Evolutionary conservation across 225 moss, liverwort and hornwort species (phyloP).

Genomic region (Antitrichia curtipendula): DNA sequence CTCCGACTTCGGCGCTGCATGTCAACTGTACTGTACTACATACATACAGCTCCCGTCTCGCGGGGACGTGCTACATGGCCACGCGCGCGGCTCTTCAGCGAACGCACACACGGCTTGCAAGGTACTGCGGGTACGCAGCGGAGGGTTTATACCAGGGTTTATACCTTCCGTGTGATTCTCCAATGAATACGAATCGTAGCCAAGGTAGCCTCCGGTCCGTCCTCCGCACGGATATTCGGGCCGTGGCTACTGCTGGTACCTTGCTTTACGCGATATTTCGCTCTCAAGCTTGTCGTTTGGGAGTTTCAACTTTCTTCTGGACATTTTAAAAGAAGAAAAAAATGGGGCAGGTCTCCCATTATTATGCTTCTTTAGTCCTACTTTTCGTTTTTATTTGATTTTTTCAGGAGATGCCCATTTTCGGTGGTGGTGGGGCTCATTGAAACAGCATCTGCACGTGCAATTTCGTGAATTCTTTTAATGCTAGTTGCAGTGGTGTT

Average conservation of each 20-base stretch:
- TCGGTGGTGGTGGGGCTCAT: background rate
- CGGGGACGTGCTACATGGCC: background rate
- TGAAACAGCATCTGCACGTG: background rate
- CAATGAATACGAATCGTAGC: background rate
- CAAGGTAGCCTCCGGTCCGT: background rate
- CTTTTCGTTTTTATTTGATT: accelerated
- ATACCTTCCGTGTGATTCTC: background rate
- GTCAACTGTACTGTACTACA: background rate
- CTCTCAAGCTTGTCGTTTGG: background rate
- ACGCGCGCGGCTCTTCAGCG: background rate
- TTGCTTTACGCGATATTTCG: background rate
- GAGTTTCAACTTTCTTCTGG: background rate
- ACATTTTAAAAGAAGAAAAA: background rate
- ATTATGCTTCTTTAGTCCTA: accelerated
- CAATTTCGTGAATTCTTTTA: background rate
- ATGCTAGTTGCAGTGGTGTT: accelerated
- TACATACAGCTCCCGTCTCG: background rate
- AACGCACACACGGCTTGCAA: background rate
- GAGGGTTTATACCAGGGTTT: background rate
- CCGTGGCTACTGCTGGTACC: background rate
- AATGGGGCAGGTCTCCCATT: background rate
- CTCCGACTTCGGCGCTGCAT: background rate
- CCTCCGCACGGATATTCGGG: background rate
- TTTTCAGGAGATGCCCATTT: background rate
- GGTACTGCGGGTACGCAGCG: background rate